Base-by-base conservation (phyloP, 352 stramenopile genomes). In the Sclerospora graminicola region DNA sequence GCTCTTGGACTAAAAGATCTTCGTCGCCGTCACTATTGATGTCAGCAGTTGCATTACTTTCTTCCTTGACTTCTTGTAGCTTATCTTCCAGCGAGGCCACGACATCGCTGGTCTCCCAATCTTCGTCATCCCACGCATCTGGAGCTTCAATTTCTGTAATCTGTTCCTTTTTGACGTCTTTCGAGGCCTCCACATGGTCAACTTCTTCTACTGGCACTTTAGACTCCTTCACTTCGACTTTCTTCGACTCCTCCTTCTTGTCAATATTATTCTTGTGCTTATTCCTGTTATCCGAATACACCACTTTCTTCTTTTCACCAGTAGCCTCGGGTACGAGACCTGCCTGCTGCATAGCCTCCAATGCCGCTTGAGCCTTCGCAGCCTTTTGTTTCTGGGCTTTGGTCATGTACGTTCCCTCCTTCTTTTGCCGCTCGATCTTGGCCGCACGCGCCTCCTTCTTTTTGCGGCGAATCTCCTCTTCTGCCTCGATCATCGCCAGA, bases 391-490 rank as follows among this genome's bases (percentile, higher is more conserved):
- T 98, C 66, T 98, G 91, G 28, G 88, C 89, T 70, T 98, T 98
- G n/a, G 95, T 98, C 92, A 98, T 98, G 77, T 98, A 98, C 38
- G 92, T 98, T 39, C 95, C 95, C 39, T 97, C 90, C 41, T 85
- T 87, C 66, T 98, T 98, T 66, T 97, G 88, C 16, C 79, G 82
- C 42, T 97, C 92, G 31, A 94, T 72, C 63, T 95, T 95, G 48
- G 80, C 77, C 5, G 70, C 68, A 37, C 84, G 86, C 26, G 77
- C 77, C 45, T 90, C 77, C 42, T 89, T 82, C 59, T 91, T 90
- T 59, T 88, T 89, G 49, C 57, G 74, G 24, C 67, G 64, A 20
- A 70, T 45, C 60, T 85, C 79, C 46, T 91, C 76, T 45, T 80
- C 51, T 0, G 31, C 51, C 41, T 55, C 60, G 18, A 75, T 49